Evolutionary conservation across 495 filamentous ascomycete genomes (phyloP).

Genomic region (Gamarada debralockiae): DNA sequence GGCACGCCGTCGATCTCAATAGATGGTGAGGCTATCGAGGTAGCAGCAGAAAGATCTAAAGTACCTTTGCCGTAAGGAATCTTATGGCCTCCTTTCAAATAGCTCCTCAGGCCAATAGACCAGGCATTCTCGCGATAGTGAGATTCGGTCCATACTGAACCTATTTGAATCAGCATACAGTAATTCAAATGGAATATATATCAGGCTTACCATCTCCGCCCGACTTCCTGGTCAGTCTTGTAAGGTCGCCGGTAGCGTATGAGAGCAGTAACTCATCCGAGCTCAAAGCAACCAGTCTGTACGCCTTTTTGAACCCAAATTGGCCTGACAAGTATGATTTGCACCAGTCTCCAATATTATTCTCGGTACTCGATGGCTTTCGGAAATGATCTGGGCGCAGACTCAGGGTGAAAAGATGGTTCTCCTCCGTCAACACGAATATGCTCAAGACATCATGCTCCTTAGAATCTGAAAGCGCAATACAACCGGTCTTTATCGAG

Average conservation of each 20-base stretch:
- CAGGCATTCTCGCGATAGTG: conserved; percentile 77
- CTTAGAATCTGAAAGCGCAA: conserved; percentile 76
- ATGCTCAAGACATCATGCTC: conserved; percentile 75
- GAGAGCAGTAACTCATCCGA: conserved; percentile 72
- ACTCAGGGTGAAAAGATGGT: conserved; percentile 75
- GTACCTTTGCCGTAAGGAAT: conserved; percentile 61
- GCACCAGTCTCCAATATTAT: conserved; percentile 70
- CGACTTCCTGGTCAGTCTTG: conserved; percentile 64
- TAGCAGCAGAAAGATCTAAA: conserved; percentile 61
- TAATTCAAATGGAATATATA: not conserved
- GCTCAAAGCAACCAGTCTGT: conserved; percentile 72
- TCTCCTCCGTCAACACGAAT: conserved; percentile 73
- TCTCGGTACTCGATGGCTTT: conserved; percentile 60
- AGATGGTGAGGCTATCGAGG: conserved; percentile 61
- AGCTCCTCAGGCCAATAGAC: conserved; percentile 64
- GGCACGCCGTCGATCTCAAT: conserved; percentile 44
- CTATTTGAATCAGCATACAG: conserved; percentile 27
- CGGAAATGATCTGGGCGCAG: conserved; percentile 80
- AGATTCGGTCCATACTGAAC: conserved; percentile 69
- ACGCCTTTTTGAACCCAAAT: conserved; percentile 73
- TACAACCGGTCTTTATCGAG: conserved; percentile 64
- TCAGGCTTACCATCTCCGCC: conserved; percentile 59
- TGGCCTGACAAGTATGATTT: conserved; percentile 66
- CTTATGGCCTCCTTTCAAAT: conserved; percentile 65
- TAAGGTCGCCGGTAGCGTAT: conserved; percentile 75